Evolutionary conservation across 495 filamentous ascomycete species (phyloP).

Genomic region (Aspergillus coremiiformis): DNA sequence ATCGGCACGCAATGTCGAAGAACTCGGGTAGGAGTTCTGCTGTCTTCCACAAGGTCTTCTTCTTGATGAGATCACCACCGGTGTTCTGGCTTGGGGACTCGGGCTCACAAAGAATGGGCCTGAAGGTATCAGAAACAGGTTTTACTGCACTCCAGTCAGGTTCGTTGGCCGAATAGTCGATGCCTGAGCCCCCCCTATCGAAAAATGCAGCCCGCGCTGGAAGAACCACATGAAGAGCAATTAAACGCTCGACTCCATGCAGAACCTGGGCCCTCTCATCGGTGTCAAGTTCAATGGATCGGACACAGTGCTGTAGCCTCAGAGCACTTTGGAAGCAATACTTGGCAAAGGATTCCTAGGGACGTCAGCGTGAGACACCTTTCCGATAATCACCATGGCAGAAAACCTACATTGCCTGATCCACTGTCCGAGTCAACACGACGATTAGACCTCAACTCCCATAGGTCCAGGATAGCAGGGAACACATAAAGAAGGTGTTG

Average conservation of each 20-base stretch:
- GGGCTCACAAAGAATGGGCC: slow-evolving; percentile 28
- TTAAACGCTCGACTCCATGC: slow-evolving; percentile 49
- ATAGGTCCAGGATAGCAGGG: slow-evolving; percentile 35
- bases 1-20: slow-evolving; percentile 52
- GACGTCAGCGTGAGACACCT: background rate
- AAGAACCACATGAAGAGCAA: slow-evolving; percentile 63
- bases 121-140: slow-evolving; percentile 36
- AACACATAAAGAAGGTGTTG: slow-evolving; percentile 37
- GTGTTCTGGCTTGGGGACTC: slow-evolving; percentile 8
- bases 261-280: slow-evolving; percentile 33
- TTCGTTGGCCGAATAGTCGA: slow-evolving; percentile 38
- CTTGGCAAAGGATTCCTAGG: slow-evolving; percentile 31
- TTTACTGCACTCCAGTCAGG: slow-evolving; percentile 41
- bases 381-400: background rate
- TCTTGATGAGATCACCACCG: slow-evolving; percentile 1
- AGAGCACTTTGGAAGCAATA: slow-evolving; percentile 35
- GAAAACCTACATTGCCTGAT: slow-evolving; percentile 34
- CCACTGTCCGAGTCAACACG: slow-evolving; percentile 32
- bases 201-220: slow-evolving; percentile 55
- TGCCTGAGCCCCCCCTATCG: slow-evolving; percentile 35
- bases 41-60: slow-evolving; percentile 24
- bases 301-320: slow-evolving; percentile 30
- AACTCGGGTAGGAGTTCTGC: slow-evolving; percentile 32
- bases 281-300: slow-evolving; percentile 28
- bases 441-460: slow-evolving; percentile 38